Conservation (phyloP, 2,329 filamentous ascomycete species). For the Penicillium freii region DNA sequence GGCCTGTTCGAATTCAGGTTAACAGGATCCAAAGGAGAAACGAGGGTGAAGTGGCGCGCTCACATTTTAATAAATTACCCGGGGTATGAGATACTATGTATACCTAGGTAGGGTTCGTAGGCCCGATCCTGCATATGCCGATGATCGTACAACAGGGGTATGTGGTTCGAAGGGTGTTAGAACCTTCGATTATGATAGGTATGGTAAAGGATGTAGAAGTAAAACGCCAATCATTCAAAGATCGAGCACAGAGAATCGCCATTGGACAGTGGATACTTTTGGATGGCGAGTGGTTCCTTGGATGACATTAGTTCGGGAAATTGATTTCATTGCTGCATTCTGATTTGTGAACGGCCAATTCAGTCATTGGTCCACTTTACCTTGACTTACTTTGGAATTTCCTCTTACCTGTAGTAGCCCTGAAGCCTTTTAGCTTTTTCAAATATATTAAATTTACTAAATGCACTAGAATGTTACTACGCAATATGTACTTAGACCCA, state of each 20-base stretch:
- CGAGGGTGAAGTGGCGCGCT: constrained; percentile 8
- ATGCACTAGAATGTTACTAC: too few species aligned
- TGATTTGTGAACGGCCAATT: constrained; percentile 14
- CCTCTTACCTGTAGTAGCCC: too few species aligned
- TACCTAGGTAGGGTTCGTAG: constrained; percentile 3
- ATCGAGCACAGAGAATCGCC: neutral
- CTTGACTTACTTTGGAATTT: neutral
- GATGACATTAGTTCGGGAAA: constrained; percentile 8
- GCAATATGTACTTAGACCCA: neutral
- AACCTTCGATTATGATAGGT: constrained; percentile 10
- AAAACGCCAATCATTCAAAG: constrained; percentile 15
- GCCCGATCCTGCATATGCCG: constrained; percentile 15
- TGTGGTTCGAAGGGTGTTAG: neutral
- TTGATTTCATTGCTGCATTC: constrained; percentile 6
- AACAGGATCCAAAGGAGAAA: constrained; percentile 6
- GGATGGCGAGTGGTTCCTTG: constrained; percentile 12
- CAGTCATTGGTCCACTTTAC: constrained; percentile 3
- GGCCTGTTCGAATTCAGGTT: constrained; percentile 17
- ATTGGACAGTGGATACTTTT: neutral
- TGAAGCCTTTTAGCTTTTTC: neutral
- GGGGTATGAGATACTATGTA: constrained; percentile 4
- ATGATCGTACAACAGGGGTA: constrained; percentile 7
- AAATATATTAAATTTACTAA: neutral
- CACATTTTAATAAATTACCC: constrained; percentile 19
- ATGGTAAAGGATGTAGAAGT: constrained; percentile 5